A percentile compares a stretch with the other conserved stretches of the same genome.
phyloP scores from a whole-genome alignment of 75 land plant genomes.

The Pinus taeda region DNA sequence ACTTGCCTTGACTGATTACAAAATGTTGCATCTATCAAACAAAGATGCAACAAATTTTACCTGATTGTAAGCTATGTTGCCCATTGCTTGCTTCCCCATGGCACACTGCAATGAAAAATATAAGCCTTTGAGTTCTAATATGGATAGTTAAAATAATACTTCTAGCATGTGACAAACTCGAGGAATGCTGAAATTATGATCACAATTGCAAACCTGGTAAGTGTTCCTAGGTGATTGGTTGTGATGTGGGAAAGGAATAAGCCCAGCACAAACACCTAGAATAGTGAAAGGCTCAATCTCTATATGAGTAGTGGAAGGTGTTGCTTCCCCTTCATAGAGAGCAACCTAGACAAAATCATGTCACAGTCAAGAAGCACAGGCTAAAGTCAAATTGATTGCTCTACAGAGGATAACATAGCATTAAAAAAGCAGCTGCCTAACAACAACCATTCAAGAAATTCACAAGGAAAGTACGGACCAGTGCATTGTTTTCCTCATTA shows the following conservation, averaged over 20 bases:
- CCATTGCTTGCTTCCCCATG: constrained; percentile 99
- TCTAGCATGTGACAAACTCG: not conserved
- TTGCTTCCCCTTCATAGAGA: constrained; percentile 78
- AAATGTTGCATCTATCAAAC: not conserved
- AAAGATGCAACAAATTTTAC: constrained; percentile 18
- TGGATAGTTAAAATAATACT: not conserved
- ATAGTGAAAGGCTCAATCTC: constrained; percentile 98
- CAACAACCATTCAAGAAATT: not conserved
- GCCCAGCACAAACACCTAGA: constrained; percentile 92
- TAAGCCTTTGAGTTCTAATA: constrained; percentile 3
- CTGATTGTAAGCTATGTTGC: constrained; percentile 98
- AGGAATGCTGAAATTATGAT: not conserved
- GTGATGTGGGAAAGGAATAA: constrained; percentile 98
- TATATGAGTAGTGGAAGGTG: constrained; percentile 72
- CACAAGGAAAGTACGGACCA: constrained; percentile 41
- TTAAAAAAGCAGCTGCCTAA: not conserved
- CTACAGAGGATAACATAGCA: not conserved
- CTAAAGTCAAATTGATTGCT: not conserved
- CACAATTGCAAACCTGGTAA: constrained; percentile 62
- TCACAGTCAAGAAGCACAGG: not conserved
- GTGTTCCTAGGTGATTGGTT: constrained; percentile 99
- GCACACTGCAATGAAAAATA: constrained; percentile 72
- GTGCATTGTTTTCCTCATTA: constrained; percentile 95
- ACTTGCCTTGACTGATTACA: not conserved
- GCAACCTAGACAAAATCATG: constrained; percentile 61